A percentile compares a stretch with the other conserved stretches of the same genome.
phyloP scores from a whole-genome alignment of 768 basidiomycete species.

The Suillus fuscotomentosus region DNA sequence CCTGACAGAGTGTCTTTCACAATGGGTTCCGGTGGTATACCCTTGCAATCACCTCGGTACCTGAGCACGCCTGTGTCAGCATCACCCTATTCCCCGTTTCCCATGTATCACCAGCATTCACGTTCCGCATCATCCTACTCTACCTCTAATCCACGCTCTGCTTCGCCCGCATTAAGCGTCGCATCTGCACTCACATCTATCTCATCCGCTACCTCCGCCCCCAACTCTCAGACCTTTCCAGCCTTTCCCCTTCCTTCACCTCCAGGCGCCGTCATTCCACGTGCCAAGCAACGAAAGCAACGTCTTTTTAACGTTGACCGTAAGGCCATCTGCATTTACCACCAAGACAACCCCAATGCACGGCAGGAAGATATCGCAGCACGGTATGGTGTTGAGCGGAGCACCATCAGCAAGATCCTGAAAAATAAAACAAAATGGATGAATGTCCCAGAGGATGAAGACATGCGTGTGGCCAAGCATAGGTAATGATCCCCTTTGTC shows the following conservation, averaged over 20 bases:
- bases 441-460: conserved; percentile 58
- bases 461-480: conserved; percentile 63
- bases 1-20: conserved; percentile 28
- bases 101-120: conserved; percentile 43
- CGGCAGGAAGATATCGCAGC: conserved; percentile 85
- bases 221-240: conserved; percentile 30
- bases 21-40: conserved; percentile 21
- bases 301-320: conserved; percentile 75
- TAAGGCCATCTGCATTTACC: conserved; percentile 70
- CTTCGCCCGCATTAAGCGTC: conserved; percentile 63
- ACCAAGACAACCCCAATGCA: conserved; percentile 58
- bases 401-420: conserved; percentile 92
- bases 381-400: conserved; percentile 78
- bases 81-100: conserved; percentile 46
- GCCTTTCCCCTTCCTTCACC: conserved; percentile 29
- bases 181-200: conserved; percentile 53
- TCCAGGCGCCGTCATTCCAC: conserved; percentile 30
- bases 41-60: conserved; percentile 40
- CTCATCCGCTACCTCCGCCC: conserved; percentile 38
- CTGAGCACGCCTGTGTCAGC: conserved; percentile 47
- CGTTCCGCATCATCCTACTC: conserved; percentile 44
- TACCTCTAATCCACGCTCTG: conserved; percentile 48
- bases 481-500: conserved; percentile 41
- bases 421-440: conserved; percentile 86
- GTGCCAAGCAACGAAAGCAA: conserved; percentile 62